Percentiles rank a stretch among this genome's conserved stretches.
Conservation (phyloP, 495 filamentous ascomycete species). For the Parathielavia hyrcaniae region DNA sequence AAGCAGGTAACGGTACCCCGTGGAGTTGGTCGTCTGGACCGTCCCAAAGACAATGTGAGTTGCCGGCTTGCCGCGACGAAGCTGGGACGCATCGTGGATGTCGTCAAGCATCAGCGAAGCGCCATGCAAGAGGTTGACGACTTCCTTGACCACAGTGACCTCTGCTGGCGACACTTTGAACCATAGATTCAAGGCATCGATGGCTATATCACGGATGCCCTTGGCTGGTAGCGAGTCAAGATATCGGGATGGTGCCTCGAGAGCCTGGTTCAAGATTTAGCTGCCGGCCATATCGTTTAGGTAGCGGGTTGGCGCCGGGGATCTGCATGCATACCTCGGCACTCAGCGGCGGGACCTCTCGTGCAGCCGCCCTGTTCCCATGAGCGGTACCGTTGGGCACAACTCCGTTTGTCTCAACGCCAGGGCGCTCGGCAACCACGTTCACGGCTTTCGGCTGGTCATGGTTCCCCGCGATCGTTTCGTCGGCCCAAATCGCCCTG, state of each 20-base stretch:
- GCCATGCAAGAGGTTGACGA: slow-evolving; percentile 15
- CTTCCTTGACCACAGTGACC: not conserved
- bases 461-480: too few species aligned
- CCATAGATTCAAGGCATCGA: slow-evolving; percentile 22
- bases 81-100: slow-evolving; percentile 65
- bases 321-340: not conserved
- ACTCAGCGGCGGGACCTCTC: too few species aligned
- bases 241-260: slow-evolving; percentile 17
- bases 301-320: too few species aligned
- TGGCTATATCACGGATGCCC: slow-evolving; percentile 12
- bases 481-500: not conserved
- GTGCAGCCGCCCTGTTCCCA: too few species aligned
- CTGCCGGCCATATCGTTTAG: not conserved
- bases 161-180: not conserved
- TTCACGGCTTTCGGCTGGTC: too few species aligned
- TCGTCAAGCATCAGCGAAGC: slow-evolving; percentile 54
- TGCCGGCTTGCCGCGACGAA: slow-evolving; percentile 75
- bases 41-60: slow-evolving; percentile 81
- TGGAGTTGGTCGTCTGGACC: slow-evolving; percentile 81
- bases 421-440: too few species aligned
- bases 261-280: not conserved
- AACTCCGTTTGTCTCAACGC: too few species aligned
- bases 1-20: slow-evolving; percentile 79
- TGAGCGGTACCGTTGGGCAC: too few species aligned
- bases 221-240: slow-evolving; percentile 20